A percentile compares a stretch with the other conserved stretches of the same genome.
phyloP scores from a whole-genome alignment of 2,329 filamentous ascomycete species.

The Ciborinia camelliae region DNA sequence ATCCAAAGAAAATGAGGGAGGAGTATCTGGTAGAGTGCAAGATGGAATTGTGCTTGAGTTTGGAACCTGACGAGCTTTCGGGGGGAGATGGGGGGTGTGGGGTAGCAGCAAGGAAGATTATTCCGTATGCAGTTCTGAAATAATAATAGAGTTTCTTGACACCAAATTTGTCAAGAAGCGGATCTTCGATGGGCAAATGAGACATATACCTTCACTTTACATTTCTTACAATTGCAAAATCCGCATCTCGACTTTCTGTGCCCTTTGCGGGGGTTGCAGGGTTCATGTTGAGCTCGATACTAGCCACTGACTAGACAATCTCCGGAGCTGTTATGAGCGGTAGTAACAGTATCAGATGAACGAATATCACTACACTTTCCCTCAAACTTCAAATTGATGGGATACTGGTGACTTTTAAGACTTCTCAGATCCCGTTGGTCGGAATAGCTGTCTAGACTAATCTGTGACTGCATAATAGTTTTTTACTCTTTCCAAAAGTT shows the following conservation, averaged over 20 bases:
- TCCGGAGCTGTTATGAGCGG: neutral
- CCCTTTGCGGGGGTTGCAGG: neutral
- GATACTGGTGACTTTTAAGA: neutral
- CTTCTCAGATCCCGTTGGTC: neutral
- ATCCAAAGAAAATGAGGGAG: neutral
- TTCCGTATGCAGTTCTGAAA: slow-evolving; percentile 1
- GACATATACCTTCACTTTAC: neutral
- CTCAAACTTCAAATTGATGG: neutral
- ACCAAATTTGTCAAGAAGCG: neutral
- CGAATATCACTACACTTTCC: fast-evolving
- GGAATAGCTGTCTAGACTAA: neutral
- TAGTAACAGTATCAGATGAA: neutral
- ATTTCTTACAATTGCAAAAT: slow-evolving; percentile 7
- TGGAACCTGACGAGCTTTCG: neutral
- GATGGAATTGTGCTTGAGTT: neutral
- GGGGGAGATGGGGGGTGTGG: neutral
- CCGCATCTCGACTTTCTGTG: slow-evolving; percentile 11
- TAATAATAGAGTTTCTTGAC: slow-evolving; percentile 6
- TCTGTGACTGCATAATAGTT: neutral
- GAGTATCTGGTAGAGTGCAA: neutral
- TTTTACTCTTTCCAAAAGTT: neutral
- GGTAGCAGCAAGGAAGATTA: slow-evolving; percentile 2
- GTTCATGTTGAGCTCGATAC: neutral
- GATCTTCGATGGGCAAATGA: fast-evolving
- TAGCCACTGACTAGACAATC: neutral